phyloP scores from a whole-genome alignment of 2,329 filamentous ascomycete species.

The Keithomyces neogunnii region DNA sequence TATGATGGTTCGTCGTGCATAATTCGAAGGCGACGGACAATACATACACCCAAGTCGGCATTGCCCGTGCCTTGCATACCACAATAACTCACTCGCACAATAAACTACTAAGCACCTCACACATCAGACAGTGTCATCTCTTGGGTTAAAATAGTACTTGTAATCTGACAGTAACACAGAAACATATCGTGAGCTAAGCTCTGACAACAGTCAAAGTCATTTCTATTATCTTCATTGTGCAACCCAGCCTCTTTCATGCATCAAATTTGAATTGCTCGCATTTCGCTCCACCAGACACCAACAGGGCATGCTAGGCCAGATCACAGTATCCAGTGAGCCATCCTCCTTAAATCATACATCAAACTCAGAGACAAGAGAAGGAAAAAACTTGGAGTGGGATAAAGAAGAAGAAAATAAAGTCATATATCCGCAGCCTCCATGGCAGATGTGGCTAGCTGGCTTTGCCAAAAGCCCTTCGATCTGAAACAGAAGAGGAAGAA shows the following conservation, averaged over 20 bases:
- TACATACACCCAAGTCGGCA: too few relatives aligned
- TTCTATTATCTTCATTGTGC: neutral
- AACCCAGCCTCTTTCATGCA: neutral
- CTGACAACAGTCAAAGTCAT: neutral
- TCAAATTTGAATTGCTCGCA: neutral
- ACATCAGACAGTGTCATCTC: too few relatives aligned
- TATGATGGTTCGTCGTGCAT: too few relatives aligned
- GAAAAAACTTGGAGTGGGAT: constrained; percentile 6
- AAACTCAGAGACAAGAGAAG: constrained; percentile 8
- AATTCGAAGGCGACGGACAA: too few relatives aligned
- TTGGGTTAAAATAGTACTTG: too few relatives aligned
- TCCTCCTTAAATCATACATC: constrained; percentile 5
- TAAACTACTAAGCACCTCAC: too few relatives aligned
- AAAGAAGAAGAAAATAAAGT: neutral
- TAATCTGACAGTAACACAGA: neutral
- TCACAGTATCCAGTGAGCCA: constrained; percentile 1
- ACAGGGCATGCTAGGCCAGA: neutral
- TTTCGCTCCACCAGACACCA: neutral
- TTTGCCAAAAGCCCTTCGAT: neutral
- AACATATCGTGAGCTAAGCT: neutral
- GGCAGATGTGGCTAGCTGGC: neutral
- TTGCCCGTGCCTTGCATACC: too few relatives aligned
- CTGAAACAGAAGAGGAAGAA: neutral
- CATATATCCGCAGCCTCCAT: neutral
- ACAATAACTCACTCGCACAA: too few relatives aligned